Conservation (phyloP, 2,329 filamentous ascomycete genomes). For the Zymoseptoria passerinii region DNA sequence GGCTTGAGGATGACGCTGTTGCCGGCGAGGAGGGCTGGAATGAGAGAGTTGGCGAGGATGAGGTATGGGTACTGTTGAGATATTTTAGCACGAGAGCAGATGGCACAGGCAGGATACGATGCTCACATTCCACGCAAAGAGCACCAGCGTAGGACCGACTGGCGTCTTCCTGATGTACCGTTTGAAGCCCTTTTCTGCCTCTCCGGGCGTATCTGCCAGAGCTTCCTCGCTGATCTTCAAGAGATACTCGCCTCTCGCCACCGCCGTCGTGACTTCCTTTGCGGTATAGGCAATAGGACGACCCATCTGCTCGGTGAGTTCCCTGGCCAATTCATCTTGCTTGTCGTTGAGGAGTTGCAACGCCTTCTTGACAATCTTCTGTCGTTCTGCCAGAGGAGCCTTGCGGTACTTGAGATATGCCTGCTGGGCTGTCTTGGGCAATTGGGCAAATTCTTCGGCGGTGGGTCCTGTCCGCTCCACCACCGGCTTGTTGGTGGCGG, state of each 20-base stretch:
- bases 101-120: constrained; percentile 7
- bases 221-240: constrained; percentile 73
- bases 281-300: constrained; percentile 79
- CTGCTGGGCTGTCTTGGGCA: constrained; percentile 63
- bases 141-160: constrained; percentile 75
- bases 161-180: constrained; percentile 83
- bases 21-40: constrained; percentile 83
- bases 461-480: constrained; percentile 70
- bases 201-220: constrained; percentile 71
- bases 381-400: constrained; percentile 65
- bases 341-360: constrained; percentile 60
- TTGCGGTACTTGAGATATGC: constrained; percentile 72
- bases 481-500: constrained; percentile 77
- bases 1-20: constrained; percentile 92
- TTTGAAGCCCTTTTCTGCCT: constrained; percentile 79
- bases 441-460: constrained; percentile 56
- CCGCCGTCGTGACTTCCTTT: constrained; percentile 75
- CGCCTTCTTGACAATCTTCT: constrained; percentile 73
- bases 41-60: constrained; percentile 82
- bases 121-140: constrained; percentile 94
- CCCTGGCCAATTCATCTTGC: constrained; percentile 71
- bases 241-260: constrained; percentile 77
- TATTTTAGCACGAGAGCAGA: not conserved
- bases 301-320: constrained; percentile 92
- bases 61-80: constrained; percentile 78